Percentiles rank a stretch among this genome's conserved stretches.
Evolutionary conservation across 192 early-diverging fungal species (phyloP).

Genomic region (Entomortierella parvispora): DNA sequence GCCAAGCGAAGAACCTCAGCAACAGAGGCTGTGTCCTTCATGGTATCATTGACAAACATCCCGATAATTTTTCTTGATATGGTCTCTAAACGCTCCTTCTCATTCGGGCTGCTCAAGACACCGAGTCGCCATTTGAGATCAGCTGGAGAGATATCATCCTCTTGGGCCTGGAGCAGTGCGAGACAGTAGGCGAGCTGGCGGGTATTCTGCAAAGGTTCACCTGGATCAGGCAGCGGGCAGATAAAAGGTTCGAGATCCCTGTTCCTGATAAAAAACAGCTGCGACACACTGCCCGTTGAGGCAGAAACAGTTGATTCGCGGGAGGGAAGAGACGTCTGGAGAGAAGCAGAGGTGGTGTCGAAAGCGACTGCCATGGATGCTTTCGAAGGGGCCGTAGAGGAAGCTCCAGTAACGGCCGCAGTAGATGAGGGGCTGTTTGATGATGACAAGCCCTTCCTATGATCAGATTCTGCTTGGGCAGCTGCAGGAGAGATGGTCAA

Average conservation of each 20-base stretch:
- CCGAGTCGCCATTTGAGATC: background rate
- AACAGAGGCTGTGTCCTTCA: background rate
- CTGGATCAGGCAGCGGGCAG: background rate
- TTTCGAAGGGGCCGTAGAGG: background rate
- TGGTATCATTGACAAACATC: background rate
- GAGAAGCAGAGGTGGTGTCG: no score
- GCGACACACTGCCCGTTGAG: background rate
- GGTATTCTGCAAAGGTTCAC: background rate
- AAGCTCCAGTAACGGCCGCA: background rate
- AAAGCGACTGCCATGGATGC: no score
- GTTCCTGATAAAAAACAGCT: background rate
- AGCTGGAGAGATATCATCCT: background rate
- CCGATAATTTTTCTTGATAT: background rate
- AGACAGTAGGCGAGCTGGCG: slow-evolving; percentile 2
- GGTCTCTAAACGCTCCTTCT: background rate
- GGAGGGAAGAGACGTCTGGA: background rate
- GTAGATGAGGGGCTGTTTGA: no score
- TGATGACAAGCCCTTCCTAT: no score
- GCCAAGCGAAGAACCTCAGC: background rate
- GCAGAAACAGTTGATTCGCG: background rate
- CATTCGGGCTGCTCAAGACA: background rate
- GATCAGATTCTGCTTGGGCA: no score
- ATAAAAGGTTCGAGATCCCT: background rate
- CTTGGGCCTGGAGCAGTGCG: background rate
- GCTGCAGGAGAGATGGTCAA: no score